A percentile compares a stretch with the other conserved stretches of the same genome.
phyloP scores from a whole-genome alignment of 176 grass and related monocot species.

The Oropetium thomaeum region DNA sequence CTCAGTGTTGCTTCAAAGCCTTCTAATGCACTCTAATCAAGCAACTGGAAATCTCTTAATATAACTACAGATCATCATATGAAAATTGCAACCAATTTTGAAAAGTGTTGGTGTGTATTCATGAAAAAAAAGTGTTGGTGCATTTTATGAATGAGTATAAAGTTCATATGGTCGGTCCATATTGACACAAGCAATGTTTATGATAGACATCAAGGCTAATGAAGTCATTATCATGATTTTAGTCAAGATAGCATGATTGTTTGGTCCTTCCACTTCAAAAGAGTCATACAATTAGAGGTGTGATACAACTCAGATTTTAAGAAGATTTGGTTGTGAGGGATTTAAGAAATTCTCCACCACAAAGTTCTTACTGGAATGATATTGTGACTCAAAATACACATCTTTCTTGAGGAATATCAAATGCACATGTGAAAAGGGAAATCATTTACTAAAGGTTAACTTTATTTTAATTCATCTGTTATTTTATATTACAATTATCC shows the following conservation, averaged over 20 bases:
- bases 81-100: not conserved
- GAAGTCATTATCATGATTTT: not conserved
- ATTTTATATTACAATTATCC: conserved; percentile 7
- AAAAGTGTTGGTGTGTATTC: too few relatives aligned
- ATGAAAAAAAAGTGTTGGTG: too few relatives aligned
- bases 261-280: conserved; percentile 2
- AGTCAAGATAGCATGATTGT: not conserved
- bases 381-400: not conserved
- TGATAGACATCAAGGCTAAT: not conserved
- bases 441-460: not conserved
- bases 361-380: not conserved
- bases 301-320: not conserved
- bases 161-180: not conserved
- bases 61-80: conserved; percentile 5
- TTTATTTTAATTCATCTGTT: not conserved
- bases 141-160: not conserved
- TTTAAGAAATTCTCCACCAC: not conserved
- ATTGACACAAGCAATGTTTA: not conserved
- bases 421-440: not conserved
- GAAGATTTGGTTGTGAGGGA: not conserved
- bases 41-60: conserved; percentile 20
- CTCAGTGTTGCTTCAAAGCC: conserved; percentile 70
- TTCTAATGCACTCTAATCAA: conserved; percentile 52
- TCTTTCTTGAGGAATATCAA: not conserved
- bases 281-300: conserved; percentile 13